Base-by-base conservation (phyloP, 345 rosid species). In the Rhodamnia rubescens region DNA sequence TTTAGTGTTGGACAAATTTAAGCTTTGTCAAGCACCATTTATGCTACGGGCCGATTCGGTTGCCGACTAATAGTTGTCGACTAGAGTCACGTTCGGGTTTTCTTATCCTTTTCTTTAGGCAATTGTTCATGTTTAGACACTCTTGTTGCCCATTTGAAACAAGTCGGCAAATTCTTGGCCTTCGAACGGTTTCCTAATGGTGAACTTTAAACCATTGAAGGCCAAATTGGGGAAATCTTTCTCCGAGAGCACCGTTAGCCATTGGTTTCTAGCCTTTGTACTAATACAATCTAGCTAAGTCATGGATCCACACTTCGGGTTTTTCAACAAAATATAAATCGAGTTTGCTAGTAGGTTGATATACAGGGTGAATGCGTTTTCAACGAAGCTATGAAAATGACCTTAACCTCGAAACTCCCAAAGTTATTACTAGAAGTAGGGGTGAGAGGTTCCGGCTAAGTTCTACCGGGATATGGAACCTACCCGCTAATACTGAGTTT, bases 391-490 rank as follows among this genome's bases (percentile, higher is more conserved):
- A 12, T 12, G 8, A 11, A 58, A 59, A 59, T 12, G 2, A 4
- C 36, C 69, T 59, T 59, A n/a, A 29, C 36, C 69, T 59, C 8
- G 18, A 59, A 59, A 59, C 14, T 59, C 69, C 12, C 32, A 27
- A 26, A 42, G 44, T 6, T 42, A 42, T 42, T 42, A 42, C 44
- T 42, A 42, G 7, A 42, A 42, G 7, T 64, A 64, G 47, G 52
- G 14, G 13, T 50, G 52, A 50, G 52, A 12, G 13, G 52, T 11
- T 50, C 52, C 52, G 11, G 0, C 1, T 11, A 11, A 12, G 14
- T 11, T 50, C 2, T 3, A 50, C 14, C 4, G 0, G 4, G 11
- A 11, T 4, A 0, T 50, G 14, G 0, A 50, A 10, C 14, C 13
- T 50, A 50, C 4, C 14, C 14, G 3, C 8, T 50, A 50, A 1